Conservation (phyloP, 768 basidiomycete species). For the Pleurotus pulmonarius region DNA sequence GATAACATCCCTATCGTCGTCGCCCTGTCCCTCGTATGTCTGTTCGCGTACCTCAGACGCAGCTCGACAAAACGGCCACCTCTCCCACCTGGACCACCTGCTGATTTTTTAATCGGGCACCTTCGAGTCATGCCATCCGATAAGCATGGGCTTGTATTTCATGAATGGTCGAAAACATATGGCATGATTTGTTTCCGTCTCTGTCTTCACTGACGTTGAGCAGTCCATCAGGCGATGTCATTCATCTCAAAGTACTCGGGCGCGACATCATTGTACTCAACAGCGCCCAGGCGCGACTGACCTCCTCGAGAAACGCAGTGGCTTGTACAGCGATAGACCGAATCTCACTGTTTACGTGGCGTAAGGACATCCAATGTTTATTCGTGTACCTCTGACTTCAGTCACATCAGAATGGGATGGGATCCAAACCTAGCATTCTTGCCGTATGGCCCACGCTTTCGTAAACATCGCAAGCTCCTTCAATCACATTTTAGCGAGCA, state of each 20-base stretch:
- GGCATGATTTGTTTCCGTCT: not conserved
- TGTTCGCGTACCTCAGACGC: not conserved
- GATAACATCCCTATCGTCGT: too few relatives aligned
- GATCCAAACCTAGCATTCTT: not conserved
- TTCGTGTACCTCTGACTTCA: too few relatives aligned
- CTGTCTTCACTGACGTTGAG: not conserved
- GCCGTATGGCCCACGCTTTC: constrained; percentile 7
- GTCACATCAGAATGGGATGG: constrained; percentile 2
- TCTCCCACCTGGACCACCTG: not conserved
- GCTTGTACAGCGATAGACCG: constrained; percentile 27
- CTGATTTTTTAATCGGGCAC: constrained; percentile 2
- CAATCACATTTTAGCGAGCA: not conserved
- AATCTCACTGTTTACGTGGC: constrained; percentile 10
- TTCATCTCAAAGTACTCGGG: constrained; percentile 11
- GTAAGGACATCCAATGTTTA: not conserved
- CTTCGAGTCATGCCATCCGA: not conserved
- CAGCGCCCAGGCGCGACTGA: constrained; percentile 20
- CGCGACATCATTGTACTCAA: constrained; percentile 27
- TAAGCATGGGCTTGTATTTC: not conserved
- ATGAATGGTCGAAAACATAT: constrained; percentile 1
- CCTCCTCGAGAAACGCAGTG: constrained; percentile 26
- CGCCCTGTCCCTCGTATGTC: too few relatives aligned
- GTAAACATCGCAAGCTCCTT: not conserved
- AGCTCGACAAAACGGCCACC: not conserved
- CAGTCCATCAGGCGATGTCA: constrained; percentile 3